Evolutionary conservation across 352 stramenopile genomes (phyloP), one percentile per base, ranked within the genome.

Genomic region (Globisporangium polare): DNA sequence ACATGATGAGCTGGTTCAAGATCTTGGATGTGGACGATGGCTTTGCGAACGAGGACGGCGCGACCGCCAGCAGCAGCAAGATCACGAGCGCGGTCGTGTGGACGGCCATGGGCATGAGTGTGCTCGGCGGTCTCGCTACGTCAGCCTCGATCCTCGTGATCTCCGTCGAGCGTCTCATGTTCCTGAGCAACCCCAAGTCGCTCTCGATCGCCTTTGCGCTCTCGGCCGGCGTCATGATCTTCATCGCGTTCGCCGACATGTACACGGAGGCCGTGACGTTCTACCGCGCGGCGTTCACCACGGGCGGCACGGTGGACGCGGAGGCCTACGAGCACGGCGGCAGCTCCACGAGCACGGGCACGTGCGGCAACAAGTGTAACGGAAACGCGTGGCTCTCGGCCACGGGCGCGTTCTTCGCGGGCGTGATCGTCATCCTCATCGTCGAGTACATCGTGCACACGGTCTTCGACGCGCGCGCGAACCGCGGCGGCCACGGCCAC

Each of bases 151-250:
- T 89, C 18, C 52, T 90, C 18, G 80, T 92, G 5, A 86, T 92
- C 54, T 90, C 80, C 0, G 74, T 89, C 17, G 66, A 81, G 37
- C 65, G 74, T 5, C 70, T 92, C 37, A 86, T 84, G 62, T 88
- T 90, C 60, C 54, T 92, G 20, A 78, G 72, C 15, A 83, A 83
- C 46, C 66, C 78, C 33, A 67, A 70, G 7, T 78, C 80, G 18
- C 67, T 92, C 22, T 80, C 78, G 26, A 59, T 89, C n/a, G 73
- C 83, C n/a, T 89, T 90, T 53, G 66, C 80, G n/a, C 63, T 92
- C 2, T 88, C 83, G 29, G 80, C 83, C 5, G 83, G 83, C 47
- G 83, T 90, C 62, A 92, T 90, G 80, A 55, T 89, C 31, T 90
- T 90, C 63, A 90, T 92, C 50, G 74, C 78, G n/a, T 76, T 92